Evolutionary conservation across 805 yeast species (phyloP).

Genomic region (Yarrowia sp.): DNA sequence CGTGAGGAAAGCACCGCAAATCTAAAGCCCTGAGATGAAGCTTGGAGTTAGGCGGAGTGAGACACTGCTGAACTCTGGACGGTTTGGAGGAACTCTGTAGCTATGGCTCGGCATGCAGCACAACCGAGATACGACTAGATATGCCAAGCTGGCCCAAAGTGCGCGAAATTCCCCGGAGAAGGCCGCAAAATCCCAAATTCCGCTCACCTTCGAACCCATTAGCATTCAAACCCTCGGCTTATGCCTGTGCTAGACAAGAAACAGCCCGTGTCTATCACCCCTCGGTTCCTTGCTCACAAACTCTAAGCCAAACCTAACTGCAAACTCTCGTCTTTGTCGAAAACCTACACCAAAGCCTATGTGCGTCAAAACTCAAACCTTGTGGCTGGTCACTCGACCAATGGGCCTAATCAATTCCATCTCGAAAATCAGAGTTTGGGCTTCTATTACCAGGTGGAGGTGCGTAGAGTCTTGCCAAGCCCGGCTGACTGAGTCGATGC

Average conservation of each 20-base stretch:
- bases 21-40: not conserved
- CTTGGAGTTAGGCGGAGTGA: not conserved
- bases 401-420: not conserved
- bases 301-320: not conserved
- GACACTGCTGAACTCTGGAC: not conserved
- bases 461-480: not conserved
- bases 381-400: slow-evolving; percentile 1
- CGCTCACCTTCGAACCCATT: too few relatives aligned
- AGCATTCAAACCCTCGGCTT: too few relatives aligned
- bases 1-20: not conserved
- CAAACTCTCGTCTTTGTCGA: not conserved
- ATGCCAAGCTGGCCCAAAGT: too few relatives aligned
- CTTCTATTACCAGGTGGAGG: not conserved
- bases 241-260: too few relatives aligned
- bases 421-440: not conserved
- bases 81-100: not conserved
- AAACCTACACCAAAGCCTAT: not conserved
- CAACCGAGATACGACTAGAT: not conserved
- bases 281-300: not conserved
- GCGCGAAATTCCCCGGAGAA: too few relatives aligned
- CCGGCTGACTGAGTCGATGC: not conserved
- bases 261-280: not conserved
- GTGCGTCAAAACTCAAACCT: not conserved
- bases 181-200: too few relatives aligned
- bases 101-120: not conserved